Conservation (phyloP, 306 rosid species). For the Fragaria iinumae region DNA sequence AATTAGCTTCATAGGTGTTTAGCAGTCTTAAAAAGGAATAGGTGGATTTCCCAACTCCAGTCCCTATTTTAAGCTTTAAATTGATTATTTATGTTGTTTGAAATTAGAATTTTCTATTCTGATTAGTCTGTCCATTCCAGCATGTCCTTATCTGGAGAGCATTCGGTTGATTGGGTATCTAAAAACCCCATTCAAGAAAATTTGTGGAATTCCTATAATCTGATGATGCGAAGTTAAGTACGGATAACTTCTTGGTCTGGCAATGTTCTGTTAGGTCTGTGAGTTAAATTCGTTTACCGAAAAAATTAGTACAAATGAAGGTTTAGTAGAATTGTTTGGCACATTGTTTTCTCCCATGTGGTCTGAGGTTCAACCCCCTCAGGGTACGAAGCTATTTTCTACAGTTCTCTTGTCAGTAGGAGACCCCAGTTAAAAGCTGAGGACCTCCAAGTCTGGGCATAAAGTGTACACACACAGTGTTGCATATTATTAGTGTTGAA, state of each 20-base stretch:
- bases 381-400: neutral
- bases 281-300: neutral
- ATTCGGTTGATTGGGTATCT: neutral
- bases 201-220: neutral
- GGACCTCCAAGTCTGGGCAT: neutral
- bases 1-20: neutral
- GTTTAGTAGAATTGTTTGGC: neutral
- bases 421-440: neutral
- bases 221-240: neutral
- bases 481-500: neutral
- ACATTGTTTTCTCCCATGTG: neutral
- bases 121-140: neutral
- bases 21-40: neutral
- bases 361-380: neutral
- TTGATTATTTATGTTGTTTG: neutral
- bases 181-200: neutral
- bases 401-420: neutral
- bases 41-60: neutral
- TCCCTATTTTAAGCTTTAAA: neutral
- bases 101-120: neutral
- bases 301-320: neutral
- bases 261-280: neutral
- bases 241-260: neutral
- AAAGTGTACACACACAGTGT: neutral
- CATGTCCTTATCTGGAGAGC: neutral